Evolutionary conservation across 495 filamentous ascomycete species (phyloP).

Genomic region (Neurospora cerealis): DNA sequence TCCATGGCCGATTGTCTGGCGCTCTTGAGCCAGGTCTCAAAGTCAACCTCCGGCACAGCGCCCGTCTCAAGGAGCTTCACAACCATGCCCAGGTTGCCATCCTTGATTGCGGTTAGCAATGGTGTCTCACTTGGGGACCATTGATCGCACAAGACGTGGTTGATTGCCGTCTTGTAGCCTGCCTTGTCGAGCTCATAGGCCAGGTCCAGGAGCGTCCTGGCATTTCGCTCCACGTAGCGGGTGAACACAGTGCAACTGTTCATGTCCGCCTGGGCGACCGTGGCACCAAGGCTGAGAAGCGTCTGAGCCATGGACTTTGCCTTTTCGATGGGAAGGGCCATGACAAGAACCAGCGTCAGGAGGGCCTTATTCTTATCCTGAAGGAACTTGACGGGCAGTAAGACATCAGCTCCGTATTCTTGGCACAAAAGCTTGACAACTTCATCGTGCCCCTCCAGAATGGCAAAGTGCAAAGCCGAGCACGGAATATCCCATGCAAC

Average conservation of each 20-base stretch:
- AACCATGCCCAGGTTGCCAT: constrained; percentile 24
- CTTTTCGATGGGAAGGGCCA: constrained; percentile 48
- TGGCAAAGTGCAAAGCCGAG: constrained; percentile 67
- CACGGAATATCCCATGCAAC: constrained; percentile 64
- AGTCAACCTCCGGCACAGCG: constrained; percentile 29
- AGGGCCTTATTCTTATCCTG: constrained; percentile 42
- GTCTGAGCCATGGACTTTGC: constrained; percentile 48
- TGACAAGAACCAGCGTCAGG: constrained; percentile 51
- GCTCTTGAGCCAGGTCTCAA: constrained; percentile 34
- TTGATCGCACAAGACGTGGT: constrained; percentile 39
- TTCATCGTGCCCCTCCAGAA: constrained; percentile 56
- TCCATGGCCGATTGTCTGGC: constrained; percentile 21
- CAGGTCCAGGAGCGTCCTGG: constrained; percentile 44
- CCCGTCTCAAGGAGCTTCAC: constrained; percentile 33
- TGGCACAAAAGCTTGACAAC: constrained; percentile 60
- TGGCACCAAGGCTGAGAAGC: constrained; percentile 61
- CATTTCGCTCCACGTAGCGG: constrained; percentile 36
- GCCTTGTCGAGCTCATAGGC: constrained; percentile 50
- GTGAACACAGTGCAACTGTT: constrained; percentile 51
- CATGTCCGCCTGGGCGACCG: constrained; percentile 59
- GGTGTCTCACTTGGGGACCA: constrained; percentile 24
- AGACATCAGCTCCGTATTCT: constrained; percentile 62
- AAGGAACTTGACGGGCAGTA: constrained; percentile 56
- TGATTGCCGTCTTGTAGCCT: constrained; percentile 51
- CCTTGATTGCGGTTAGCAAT: constrained; percentile 23